Evolutionary conservation across 2,329 filamentous ascomycete genomes (phyloP).

Genomic region (Exophiala xenobiotica): DNA sequence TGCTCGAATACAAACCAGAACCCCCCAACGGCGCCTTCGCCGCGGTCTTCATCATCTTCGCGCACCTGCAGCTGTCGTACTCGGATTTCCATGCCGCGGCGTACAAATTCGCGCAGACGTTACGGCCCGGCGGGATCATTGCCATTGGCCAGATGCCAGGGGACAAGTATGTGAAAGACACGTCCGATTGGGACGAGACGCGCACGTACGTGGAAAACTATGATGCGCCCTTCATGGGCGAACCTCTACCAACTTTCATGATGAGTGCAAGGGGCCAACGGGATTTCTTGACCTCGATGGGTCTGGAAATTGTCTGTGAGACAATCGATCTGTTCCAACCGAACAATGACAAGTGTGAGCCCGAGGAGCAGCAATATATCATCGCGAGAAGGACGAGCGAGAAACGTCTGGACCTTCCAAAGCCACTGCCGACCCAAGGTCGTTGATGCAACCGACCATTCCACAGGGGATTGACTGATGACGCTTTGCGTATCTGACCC

Average conservation of each 20-base stretch:
- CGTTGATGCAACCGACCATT: too few species aligned
- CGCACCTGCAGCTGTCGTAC: constrained; percentile 33
- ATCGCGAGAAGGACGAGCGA: constrained; percentile 13
- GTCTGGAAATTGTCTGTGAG: constrained; percentile 30
- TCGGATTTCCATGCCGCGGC: constrained; percentile 31
- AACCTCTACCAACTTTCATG: constrained; percentile 27
- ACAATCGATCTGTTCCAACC: constrained; percentile 29
- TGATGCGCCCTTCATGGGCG: constrained; percentile 29
- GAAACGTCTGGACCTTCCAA: constrained; percentile 7
- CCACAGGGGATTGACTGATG: too few species aligned
- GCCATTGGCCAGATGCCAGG: constrained; percentile 33
- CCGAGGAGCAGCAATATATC: constrained; percentile 26
- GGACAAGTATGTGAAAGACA: constrained; percentile 28
- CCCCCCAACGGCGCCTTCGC: constrained; percentile 29
- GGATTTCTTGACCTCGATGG: constrained; percentile 29
- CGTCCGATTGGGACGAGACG: constrained; percentile 24
- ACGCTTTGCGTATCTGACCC: too few species aligned
- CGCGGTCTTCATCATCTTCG: constrained; percentile 35
- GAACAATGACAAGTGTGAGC: constrained; percentile 23
- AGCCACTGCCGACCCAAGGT: constrained; percentile 21
- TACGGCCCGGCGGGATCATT: constrained; percentile 32
- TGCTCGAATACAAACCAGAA: constrained; percentile 31
- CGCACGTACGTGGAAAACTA: constrained; percentile 33
- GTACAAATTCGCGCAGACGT: constrained; percentile 28
- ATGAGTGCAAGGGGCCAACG: constrained; percentile 28